A percentile compares a stretch with the other conserved stretches of the same genome.
Conservation (phyloP, 1,139 yeast genomes). For the Entelexis paramagnoliae region DNA sequence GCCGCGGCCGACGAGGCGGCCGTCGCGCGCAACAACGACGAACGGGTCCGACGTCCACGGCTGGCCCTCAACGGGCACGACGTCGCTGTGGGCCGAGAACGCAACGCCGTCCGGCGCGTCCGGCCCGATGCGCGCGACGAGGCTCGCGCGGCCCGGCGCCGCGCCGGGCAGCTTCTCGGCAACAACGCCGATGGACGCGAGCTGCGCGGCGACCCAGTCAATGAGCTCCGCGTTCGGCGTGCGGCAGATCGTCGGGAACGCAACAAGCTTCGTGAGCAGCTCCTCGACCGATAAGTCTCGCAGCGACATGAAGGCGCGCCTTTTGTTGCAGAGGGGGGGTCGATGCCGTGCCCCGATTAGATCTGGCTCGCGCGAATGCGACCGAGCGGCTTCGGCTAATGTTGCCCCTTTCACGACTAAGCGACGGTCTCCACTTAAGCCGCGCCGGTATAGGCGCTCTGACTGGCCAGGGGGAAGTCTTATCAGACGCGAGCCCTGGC, state of each 20-base stretch:
- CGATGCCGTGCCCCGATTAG: background rate
- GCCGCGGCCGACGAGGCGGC: slow-evolving; percentile 73
- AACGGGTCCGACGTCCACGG: slow-evolving; percentile 89
- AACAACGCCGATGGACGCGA: slow-evolving; percentile 10
- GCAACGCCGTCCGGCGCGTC: slow-evolving; percentile 15
- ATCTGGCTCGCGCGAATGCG: too few species aligned
- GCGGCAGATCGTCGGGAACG: slow-evolving; percentile 17
- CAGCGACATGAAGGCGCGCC: background rate
- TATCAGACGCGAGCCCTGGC: background rate
- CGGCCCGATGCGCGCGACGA: slow-evolving; percentile 20
- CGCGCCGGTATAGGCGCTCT: background rate
- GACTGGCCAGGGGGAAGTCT: background rate
- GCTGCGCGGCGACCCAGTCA: slow-evolving; percentile 11
- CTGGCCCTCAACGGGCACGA: slow-evolving; percentile 22
- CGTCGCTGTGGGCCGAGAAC: slow-evolving; percentile 21
- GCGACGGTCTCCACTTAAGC: background rate
- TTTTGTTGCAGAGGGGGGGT: too few species aligned
- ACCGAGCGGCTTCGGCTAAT: background rate
- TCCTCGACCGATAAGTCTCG: background rate
- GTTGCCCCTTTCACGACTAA: background rate
- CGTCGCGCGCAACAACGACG: slow-evolving; percentile 37
- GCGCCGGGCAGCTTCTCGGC: slow-evolving; percentile 9
- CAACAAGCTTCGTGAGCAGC: slow-evolving; percentile 11
- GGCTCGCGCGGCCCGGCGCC: slow-evolving; percentile 14
- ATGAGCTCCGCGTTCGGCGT: slow-evolving; percentile 17